A percentile compares a stretch with the other conserved stretches of the same genome.
These are phyloP conservation scores for Exophiala calicioides DNA, from an alignment of 2,329 filamentous ascomycete genomes.

Conservation along the genomic window DNA sequence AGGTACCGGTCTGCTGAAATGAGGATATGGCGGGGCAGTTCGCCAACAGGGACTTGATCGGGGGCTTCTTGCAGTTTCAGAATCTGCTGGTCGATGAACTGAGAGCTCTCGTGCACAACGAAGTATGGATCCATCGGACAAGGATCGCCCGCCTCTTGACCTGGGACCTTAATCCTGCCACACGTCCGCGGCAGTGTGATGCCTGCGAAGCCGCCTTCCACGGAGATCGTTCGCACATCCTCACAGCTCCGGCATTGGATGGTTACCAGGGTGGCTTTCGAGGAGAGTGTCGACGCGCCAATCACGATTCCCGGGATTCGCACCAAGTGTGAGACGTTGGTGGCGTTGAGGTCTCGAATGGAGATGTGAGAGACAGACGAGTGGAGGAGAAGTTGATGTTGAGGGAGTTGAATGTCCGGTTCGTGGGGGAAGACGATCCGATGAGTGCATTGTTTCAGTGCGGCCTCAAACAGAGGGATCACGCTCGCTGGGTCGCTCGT, in stretches of 20 bases:
- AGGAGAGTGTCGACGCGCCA: constrained; percentile 92
- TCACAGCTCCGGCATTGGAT: constrained; percentile 88
- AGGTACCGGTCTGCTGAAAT: constrained; percentile 96
- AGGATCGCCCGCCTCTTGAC: constrained; percentile 68
- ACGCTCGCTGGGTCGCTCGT: constrained; percentile 88
- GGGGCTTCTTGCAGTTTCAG: constrained; percentile 97
- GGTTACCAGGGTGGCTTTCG: constrained; percentile 83
- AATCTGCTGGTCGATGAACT: constrained; percentile 96
- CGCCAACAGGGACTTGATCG: constrained; percentile 95
- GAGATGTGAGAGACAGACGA: constrained; percentile 88
- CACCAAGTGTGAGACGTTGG: constrained; percentile 90
- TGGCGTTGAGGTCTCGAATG: constrained; percentile 90
- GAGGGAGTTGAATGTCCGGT: constrained; percentile 69
- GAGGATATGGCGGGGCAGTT: constrained; percentile 89
- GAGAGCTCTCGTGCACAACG: constrained; percentile 88
- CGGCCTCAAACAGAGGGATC: constrained; percentile 89
- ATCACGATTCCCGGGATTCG: constrained; percentile 97
- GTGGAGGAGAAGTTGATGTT: constrained; percentile 93
- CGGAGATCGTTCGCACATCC: constrained; percentile 67
- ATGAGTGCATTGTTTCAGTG: constrained; percentile 86
- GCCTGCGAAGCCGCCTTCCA: constrained; percentile 84
- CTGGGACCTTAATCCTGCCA: constrained; percentile 56
- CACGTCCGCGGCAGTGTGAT: constrained; percentile 82
- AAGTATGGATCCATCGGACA: constrained; percentile 96
- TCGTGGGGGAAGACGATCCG: constrained; percentile 85